A percentile compares a stretch with the other conserved stretches of the same genome.
phyloP scores from a whole-genome alignment of 768 basidiomycete genomes.

The Leccinum variicolor region DNA sequence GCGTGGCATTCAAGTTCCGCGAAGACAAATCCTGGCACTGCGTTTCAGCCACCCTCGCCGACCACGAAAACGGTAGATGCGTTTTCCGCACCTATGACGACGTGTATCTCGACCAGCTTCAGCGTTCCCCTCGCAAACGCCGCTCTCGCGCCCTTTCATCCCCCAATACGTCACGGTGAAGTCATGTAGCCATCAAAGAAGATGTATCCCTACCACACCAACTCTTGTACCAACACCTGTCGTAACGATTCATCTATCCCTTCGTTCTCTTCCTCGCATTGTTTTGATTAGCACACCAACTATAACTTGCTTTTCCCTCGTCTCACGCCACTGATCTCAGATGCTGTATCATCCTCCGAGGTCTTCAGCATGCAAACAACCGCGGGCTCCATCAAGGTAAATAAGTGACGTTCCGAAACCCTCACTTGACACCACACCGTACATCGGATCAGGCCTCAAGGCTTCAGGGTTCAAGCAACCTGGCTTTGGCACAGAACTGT shows the following conservation, averaged over 20 bases:
- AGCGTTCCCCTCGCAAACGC: conserved; percentile 40
- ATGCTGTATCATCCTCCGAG: conserved; percentile 6
- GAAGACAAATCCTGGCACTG: conserved; percentile 55
- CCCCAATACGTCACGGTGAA: conserved; percentile 22
- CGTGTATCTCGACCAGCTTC: conserved; percentile 50
- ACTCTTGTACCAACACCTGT: conserved; percentile 14
- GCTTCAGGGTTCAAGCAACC: not conserved
- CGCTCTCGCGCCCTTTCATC: conserved; percentile 21
- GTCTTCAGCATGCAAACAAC: conserved; percentile 1
- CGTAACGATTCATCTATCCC: conserved; percentile 1
- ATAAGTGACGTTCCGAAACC: not conserved
- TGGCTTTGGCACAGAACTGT: not conserved
- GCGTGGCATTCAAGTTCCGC: conserved; percentile 53
- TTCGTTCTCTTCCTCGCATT: conserved; percentile 2
- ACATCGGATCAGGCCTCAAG: conserved; percentile 1
- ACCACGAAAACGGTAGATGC: conserved; percentile 46
- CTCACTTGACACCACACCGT: not conserved
- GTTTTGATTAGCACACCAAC: conserved; percentile 16
- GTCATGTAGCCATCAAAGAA: conserved; percentile 3
- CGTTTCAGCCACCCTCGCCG: conserved; percentile 60
- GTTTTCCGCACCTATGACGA: conserved; percentile 59
- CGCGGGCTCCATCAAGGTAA: not conserved
- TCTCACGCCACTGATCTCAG: conserved; percentile 5
- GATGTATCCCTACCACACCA: conserved; percentile 12
- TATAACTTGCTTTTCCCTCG: not conserved